Percentiles rank a stretch among this genome's conserved stretches.
Conservation (phyloP, 2,329 filamentous ascomycete species). For the Phaeoacremonium minimum region DNA sequence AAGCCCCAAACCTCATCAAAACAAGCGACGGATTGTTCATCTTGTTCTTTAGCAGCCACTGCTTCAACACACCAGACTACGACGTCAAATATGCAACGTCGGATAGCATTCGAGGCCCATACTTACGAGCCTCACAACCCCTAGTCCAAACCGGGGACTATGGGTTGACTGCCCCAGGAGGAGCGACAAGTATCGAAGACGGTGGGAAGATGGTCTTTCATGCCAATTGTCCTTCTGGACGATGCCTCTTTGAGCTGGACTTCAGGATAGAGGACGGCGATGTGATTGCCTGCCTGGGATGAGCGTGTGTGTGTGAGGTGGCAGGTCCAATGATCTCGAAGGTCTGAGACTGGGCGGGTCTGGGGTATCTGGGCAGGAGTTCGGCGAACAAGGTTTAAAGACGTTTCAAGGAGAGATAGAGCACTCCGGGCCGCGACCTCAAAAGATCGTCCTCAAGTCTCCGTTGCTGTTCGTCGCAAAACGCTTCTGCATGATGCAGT, state of each 20-base stretch:
- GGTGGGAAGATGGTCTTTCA: conserved; percentile 9
- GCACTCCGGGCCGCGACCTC: no score
- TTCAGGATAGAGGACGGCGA: conserved; percentile 8
- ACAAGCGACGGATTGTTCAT: conserved; percentile 46
- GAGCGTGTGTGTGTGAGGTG: no score
- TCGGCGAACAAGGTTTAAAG: no score
- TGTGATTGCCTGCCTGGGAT: no score
- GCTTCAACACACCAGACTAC: conserved; percentile 49
- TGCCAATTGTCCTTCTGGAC: conserved; percentile 7
- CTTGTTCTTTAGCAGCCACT: conserved; percentile 59
- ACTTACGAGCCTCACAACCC: conserved; percentile 2
- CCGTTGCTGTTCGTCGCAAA: no score
- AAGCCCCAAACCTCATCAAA: conserved; percentile 53
- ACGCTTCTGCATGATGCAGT: no score
- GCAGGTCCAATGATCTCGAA: no score
- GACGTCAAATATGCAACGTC: conserved; percentile 55
- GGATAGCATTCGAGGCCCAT: conserved; percentile 7
- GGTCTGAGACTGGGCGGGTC: no score
- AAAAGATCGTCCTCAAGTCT: no score
- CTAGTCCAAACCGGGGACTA: conserved; percentile 5
- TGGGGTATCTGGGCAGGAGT: no score
- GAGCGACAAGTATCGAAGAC: conserved; percentile 8
- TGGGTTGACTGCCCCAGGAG: conserved; percentile 8
- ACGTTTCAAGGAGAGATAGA: no score
- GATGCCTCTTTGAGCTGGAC: conserved; percentile 8